Base-by-base conservation (phyloP, 352 stramenopile genomes). In the Pythium pectinolyticum region DNA sequence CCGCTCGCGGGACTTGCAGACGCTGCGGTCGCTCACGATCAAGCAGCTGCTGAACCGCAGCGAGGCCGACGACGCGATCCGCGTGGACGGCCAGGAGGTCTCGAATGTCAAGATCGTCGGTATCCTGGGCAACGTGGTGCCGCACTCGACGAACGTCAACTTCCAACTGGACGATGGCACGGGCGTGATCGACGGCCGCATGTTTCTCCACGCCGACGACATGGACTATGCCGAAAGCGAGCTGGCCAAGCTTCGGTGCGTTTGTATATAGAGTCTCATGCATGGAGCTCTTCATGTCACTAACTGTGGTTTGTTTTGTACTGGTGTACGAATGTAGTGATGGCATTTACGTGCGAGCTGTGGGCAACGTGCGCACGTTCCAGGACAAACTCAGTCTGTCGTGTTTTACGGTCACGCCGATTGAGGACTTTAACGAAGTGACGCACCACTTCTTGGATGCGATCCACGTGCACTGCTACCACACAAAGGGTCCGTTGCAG, bases 161-260 rank as follows among this genome's bases (percentile, higher is more conserved):
- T 98, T 98, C 66, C 72, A 91, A 43, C 59, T 98, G 50, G 94
- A 99, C 77, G 96, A 99, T 73, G 92, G 92, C 27, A 98, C 96
- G 17, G 96, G 93, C 53, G 35, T 89, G 2, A 86, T 98, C 25
- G 78, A 96, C 40, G 93, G 89, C 32, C 96, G 97, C 70, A 81
- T 97, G 52, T 98, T 96, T 72, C 56, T 97, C 35, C 80, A 97
- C 50, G 73, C 88, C 10, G 87, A 93, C n/a, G 85, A 95, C 49
- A 72, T 90, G 30, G 88, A 89, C n/a, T 76, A 78, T 40, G 80
- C 73, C 17, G 82, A 92, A 34, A 67, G 60, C 30, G 80, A 89
- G 55, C 62, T 85, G 30, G 72, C 77, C 59, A 83, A 80, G 49
- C 65, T 91, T 39, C 63, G 66, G 73, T 81, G 51, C 35, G 73